A percentile compares a stretch with the other conserved stretches of the same genome.
Conservation (phyloP, 2,329 filamentous ascomycete species). For the Shiraia sp. region DNA sequence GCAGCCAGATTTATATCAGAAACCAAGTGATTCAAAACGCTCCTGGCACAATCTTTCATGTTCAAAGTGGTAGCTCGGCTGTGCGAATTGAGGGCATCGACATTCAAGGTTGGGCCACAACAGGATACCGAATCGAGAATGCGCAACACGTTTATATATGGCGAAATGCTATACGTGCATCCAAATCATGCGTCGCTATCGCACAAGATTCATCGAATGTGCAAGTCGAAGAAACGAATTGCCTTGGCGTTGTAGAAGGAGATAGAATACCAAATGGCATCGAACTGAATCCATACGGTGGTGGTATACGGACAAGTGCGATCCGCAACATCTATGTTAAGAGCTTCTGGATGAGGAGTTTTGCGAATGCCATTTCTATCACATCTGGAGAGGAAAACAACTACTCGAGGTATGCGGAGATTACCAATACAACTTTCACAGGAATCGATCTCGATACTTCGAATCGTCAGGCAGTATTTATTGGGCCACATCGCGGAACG, state of each 20-base stretch:
- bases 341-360: constrained; percentile 5
- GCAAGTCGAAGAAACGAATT: constrained; percentile 15
- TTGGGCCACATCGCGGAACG: constrained; percentile 2
- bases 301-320: not conserved
- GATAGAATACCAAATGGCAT: constrained; percentile 2
- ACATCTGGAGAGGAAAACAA: not conserved
- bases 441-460: constrained; percentile 8
- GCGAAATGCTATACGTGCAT: constrained; percentile 14
- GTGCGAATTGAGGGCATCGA: constrained; percentile 11
- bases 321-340: constrained; percentile 16
- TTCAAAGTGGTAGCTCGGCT: constrained; percentile 4
- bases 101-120: not conserved
- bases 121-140: constrained; percentile 5
- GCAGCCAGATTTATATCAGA: constrained; percentile 12
- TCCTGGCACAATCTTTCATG: constrained; percentile 9
- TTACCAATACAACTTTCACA: constrained; percentile 17
- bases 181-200: constrained; percentile 8
- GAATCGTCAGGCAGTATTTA: constrained; percentile 5
- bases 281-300: constrained; percentile 2
- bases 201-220: constrained; percentile 10
- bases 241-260: not conserved
- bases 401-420: constrained; percentile 3
- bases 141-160: constrained; percentile 16
- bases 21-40: constrained; percentile 10
- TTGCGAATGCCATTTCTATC: constrained; percentile 12